Base-by-base conservation (phyloP, 345 rosid species). In the Mangifera indica region DNA sequence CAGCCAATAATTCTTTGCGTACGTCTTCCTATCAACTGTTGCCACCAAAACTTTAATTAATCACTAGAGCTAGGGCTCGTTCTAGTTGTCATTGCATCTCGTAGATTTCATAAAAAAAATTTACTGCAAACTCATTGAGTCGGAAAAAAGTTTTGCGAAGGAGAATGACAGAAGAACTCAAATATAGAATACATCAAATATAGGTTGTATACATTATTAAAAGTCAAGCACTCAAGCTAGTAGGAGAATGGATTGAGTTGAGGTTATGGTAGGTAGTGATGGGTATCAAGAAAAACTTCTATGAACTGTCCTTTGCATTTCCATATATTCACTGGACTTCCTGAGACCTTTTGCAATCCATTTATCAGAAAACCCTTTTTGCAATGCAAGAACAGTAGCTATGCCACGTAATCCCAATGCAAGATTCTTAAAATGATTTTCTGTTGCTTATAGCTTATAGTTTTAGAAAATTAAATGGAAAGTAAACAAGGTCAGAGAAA, bases 171-270 rank as follows among this genome's bases (percentile, higher is more conserved):
- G 56, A 26, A 17, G 12, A 64, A 34, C 54, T 64, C 25, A 17
- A 24, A n/a, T 48, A 9, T 49, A 2, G 18, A 13, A 49, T 46
- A 24, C 37, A 7, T 24, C 32, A 24, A 9, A 46, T 55, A 64
- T 46, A 55, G 68, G 68, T 64, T 64, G 18, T 34, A 8, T 46
- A 48, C 4, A 25, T 46, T 25, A 65, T n/a, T n/a, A n/a, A 65
- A 65, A 65, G 69, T 65, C 69, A 65, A 29, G n/a, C n/a, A n/a
- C n/a, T n/a, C n/a, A n/a, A 65, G 56, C 12, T 65, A 24, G 11
- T 29, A 10, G 25, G 40, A 46, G 49, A 53, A 65, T 65, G 25
- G 56, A 56, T 24, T 46, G 54, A 48, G 52, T 11, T 46, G 68
- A 10, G 56, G 56, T 48, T 46, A 26, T 46, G 40, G 21, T 7